Evolutionary conservation across 768 basidiomycete species (phyloP).

Genomic region (Dacryopinax spathularia): DNA sequence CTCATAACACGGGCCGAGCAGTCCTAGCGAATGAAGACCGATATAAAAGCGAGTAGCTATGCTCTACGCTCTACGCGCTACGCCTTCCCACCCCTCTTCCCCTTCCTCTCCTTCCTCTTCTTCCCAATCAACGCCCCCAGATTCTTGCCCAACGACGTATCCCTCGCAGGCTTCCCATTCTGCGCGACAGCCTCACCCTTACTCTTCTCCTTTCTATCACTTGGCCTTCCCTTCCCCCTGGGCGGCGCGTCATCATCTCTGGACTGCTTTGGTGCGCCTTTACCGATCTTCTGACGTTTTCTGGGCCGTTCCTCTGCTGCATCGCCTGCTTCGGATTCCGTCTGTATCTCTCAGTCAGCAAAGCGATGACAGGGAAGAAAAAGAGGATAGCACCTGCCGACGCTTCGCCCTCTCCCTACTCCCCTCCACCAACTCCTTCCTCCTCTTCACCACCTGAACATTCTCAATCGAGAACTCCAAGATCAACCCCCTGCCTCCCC

Average conservation of each 20-base stretch:
- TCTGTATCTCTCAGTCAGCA: not conserved
- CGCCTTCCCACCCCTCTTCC: conserved; percentile 16
- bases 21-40: too few relatives aligned
- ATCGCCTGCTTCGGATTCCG: not conserved
- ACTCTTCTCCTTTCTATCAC: conserved; percentile 8
- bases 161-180: conserved; percentile 14
- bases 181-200: conserved; percentile 7
- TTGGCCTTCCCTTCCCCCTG: conserved; percentile 6
- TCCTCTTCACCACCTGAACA: conserved; percentile 68
- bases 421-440: conserved; percentile 36
- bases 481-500: conserved; percentile 43
- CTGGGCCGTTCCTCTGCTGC: not conserved
- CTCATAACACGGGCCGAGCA: too few relatives aligned
- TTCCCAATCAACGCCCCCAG: conserved; percentile 64
- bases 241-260: conserved; percentile 5
- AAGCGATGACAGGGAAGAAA: not conserved
- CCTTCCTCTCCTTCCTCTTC: conserved; percentile 59
- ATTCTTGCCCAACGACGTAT: conserved; percentile 23
- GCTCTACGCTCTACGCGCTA: too few relatives aligned
- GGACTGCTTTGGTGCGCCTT: conserved; percentile 27
- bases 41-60: too few relatives aligned
- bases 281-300: conserved; percentile 29
- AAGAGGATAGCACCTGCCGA: not conserved
- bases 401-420: not conserved
- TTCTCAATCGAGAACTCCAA: conserved; percentile 98